phyloP scores from a whole-genome alignment of 2,329 filamentous ascomycete species.

The Colletotrichum orbiculare region DNA sequence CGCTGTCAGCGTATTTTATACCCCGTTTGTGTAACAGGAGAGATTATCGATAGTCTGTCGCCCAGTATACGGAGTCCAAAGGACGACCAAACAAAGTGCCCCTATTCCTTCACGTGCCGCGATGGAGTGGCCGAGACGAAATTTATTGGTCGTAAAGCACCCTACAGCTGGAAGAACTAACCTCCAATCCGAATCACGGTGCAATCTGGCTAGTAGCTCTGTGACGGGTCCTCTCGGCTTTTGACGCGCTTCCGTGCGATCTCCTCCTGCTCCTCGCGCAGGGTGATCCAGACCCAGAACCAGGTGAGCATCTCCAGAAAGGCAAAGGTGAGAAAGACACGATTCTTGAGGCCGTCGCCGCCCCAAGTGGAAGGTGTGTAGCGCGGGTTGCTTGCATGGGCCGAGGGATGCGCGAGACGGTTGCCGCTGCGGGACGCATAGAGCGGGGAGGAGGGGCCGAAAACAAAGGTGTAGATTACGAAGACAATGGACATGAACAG shows the following conservation, averaged over 20 bases:
- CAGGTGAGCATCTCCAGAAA: slow-evolving; percentile 87
- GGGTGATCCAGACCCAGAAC: slow-evolving; percentile 85
- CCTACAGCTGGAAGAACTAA: no score
- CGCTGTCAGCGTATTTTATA: not conserved
- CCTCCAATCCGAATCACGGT: no score
- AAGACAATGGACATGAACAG: slow-evolving; percentile 70
- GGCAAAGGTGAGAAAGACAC: slow-evolving; percentile 84
- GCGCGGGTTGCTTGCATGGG: slow-evolving; percentile 46
- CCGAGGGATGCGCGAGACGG: slow-evolving; percentile 49
- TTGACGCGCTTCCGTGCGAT: slow-evolving; percentile 53
- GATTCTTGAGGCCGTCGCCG: slow-evolving; percentile 81
- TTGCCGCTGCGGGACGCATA: slow-evolving; percentile 48
- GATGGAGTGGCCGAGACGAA: no score
- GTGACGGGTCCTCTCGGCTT: slow-evolving; percentile 37
- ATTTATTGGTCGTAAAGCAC: no score
- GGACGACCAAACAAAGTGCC: slow-evolving; percentile 4
- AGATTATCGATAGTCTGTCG: not conserved
- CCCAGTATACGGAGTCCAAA: slow-evolving; percentile 14
- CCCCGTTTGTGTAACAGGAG: not conserved
- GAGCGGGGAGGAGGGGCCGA: slow-evolving; percentile 62
- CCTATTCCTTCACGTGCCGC: not conserved
- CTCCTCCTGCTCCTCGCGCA: slow-evolving; percentile 71
- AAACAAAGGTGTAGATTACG: slow-evolving; percentile 73
- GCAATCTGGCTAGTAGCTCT: not conserved
- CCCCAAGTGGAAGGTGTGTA: slow-evolving; percentile 58